Base-by-base conservation (phyloP, 345 rosid genomes). In the Hirschfeldia incana region DNA sequence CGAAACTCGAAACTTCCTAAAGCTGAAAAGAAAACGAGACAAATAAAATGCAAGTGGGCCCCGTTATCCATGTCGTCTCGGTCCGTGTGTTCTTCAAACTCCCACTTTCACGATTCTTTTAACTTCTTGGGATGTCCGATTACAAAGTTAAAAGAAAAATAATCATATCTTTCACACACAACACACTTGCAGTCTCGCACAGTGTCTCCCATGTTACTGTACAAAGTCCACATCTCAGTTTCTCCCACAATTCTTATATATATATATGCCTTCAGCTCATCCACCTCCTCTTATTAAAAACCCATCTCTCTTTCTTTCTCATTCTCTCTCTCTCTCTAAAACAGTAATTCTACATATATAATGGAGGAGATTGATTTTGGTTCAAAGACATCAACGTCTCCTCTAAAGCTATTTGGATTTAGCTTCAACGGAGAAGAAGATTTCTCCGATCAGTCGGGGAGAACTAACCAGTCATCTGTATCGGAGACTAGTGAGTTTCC, bases 351-450 rank as follows among this genome's bases (percentile, higher is more conserved):
- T 46, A 49, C 6, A 65, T 37, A 32, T 27, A 26, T 72, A 64
- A 90, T 90, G 93, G 89, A 85, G 53, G 92, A 86, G 67, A 77
- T 87, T 1, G 86, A 89, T 58, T 88, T 75, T 57, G 67, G 80
- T 39, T 74, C 87, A 70, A 85, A 83, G 55, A 80, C 76, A 34
- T 28, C 86, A 3, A 71, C 86, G 4, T 83, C 94, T 28, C 82
- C 93, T 65, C 75, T 94, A 76, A 94, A 92, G 76, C 94, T 94
- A 70, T 94, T 94, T 74, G 98, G 98, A 67, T 92, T 90, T 81
- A 85, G 79, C 82, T 95, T 94, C 37, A 80, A 89, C 0, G 93
- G 89, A 62, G 93, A 90, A 21, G 92, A 90, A 15, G 86, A 75
- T 37, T 70, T 74, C 65, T 80, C 83, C 0, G 83, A 82, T 6